These are phyloP conservation scores for Nidularia sp. DNA, from an alignment of 768 basidiomycete species.

Conservation along the genomic window DNA sequence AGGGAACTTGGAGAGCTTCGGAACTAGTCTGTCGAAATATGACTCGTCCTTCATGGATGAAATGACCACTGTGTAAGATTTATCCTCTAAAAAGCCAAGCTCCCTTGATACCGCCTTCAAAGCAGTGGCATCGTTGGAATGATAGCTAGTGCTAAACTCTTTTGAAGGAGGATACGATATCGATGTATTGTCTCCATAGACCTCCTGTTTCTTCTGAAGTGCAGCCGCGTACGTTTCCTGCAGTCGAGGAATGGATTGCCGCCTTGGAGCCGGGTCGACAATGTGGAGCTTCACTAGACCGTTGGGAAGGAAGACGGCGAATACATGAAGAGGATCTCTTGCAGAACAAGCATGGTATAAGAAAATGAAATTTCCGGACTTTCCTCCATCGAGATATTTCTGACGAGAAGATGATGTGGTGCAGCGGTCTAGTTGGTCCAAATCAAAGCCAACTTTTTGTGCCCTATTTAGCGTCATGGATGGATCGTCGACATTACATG, in stretches of 20 bases:
- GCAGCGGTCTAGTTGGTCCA: conserved; percentile 73
- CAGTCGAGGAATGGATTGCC: conserved; percentile 79
- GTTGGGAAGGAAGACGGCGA: conserved; percentile 78
- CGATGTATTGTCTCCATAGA: conserved; percentile 36
- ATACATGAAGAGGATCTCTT: conserved; percentile 76
- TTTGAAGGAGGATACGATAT: conserved; percentile 62
- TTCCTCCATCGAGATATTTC: conserved; percentile 72
- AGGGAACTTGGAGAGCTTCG: conserved; percentile 80
- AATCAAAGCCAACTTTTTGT: conserved; percentile 76
- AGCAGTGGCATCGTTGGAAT: conserved; percentile 73
- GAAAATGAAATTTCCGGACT: conserved; percentile 72
- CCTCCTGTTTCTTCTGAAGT: conserved; percentile 42
- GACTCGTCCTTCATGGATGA: conserved; percentile 82
- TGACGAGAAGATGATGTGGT: conserved; percentile 52
- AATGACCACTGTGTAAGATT: conserved; percentile 72
- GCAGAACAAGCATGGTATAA: conserved; percentile 83
- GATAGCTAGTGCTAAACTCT: conserved; percentile 69
- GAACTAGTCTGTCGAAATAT: conserved; percentile 74
- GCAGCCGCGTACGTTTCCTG: conserved; percentile 68
- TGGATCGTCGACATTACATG: conserved; percentile 64
- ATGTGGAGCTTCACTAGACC: conserved; percentile 75
- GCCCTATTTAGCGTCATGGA: conserved; percentile 79
- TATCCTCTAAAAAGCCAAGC: conserved; percentile 68
- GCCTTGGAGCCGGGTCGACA: conserved; percentile 85
- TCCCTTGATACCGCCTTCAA: conserved; percentile 87